Evolutionary conservation across 352 stramenopile species (phyloP).

Genomic region (Globisporangium perplexum): DNA sequence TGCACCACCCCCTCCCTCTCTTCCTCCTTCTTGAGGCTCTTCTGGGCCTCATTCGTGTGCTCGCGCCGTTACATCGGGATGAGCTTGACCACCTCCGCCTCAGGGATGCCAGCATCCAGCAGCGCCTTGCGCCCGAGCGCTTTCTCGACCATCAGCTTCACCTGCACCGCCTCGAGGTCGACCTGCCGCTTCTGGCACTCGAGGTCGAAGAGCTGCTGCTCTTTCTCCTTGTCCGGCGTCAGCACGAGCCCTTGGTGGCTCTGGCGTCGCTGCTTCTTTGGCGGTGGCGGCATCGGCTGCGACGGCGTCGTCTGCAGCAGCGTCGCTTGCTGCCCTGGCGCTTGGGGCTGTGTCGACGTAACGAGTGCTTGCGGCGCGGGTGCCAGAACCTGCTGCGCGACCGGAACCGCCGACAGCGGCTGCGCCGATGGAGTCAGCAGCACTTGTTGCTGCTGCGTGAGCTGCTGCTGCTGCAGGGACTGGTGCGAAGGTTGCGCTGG

Average conservation of each 20-base stretch:
- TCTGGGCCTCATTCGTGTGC: too few relatives aligned
- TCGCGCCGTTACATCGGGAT: conserved; percentile 44
- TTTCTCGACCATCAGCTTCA: conserved; percentile 46
- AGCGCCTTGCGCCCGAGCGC: conserved; percentile 40
- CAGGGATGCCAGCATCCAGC: conserved; percentile 36
- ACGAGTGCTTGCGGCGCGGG: neutral
- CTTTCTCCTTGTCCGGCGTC: conserved; percentile 24
- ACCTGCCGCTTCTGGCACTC: conserved; percentile 42
- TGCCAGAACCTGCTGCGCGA: too few relatives aligned
- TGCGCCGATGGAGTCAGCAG: neutral
- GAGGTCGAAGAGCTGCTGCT: conserved; percentile 38
- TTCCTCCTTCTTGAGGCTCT: neutral
- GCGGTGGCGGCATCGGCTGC: neutral
- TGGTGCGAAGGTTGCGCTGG: neutral
- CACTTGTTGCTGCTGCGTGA: neutral
- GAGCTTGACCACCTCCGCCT: conserved; percentile 34
- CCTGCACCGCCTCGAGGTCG: conserved; percentile 40
- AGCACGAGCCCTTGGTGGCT: conserved; percentile 7
- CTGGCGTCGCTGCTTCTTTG: conserved; percentile 3
- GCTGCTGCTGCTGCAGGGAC: neutral
- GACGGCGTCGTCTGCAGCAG: neutral
- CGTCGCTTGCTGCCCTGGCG: too few relatives aligned
- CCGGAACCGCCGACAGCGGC: neutral
- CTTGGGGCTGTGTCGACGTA: neutral
- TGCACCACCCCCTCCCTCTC: neutral